phyloP scores from a whole-genome alignment of 371 early-diverging fungal species.

The Apophysomyces variabilis region DNA sequence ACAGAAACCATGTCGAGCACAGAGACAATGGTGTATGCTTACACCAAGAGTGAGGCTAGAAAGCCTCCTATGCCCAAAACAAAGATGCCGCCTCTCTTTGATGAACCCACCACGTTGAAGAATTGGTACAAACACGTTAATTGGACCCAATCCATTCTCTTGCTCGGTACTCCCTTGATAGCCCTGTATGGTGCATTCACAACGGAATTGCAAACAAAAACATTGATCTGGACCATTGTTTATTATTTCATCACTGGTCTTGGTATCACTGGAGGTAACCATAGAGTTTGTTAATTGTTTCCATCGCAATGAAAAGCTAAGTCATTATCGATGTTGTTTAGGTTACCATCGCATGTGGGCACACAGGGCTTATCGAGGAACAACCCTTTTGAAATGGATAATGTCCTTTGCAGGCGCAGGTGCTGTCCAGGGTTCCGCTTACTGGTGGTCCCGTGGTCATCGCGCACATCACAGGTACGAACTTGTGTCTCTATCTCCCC shows the following conservation, averaged over 20 bases:
- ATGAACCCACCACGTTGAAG: conserved; percentile 50
- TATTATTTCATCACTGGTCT: conserved; percentile 88
- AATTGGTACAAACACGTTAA: conserved; percentile 71
- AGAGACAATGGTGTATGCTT: conserved; percentile 29
- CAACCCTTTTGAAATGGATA: conserved; percentile 56
- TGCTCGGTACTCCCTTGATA: conserved; percentile 78
- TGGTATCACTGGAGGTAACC: conserved; percentile 89
- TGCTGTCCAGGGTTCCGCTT: conserved; percentile 82
- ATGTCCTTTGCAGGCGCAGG: conserved; percentile 71
- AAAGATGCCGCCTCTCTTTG: conserved; percentile 26
- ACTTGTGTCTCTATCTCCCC: background rate
- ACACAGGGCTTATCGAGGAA: conserved; percentile 78
- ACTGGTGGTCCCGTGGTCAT: conserved; percentile 88
- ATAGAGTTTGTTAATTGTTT: background rate
- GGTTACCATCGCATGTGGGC: conserved; percentile 87
- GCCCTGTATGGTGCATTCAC: conserved; percentile 81
- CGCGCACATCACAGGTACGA: conserved; percentile 80
- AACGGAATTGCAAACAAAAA: conserved; percentile 69
- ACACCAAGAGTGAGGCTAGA: conserved; percentile 53
- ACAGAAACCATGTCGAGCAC: conserved; percentile 6
- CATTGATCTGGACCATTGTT: conserved; percentile 72
- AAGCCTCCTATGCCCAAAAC: conserved; percentile 49
- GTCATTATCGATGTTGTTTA: conserved; percentile 10
- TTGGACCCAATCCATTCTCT: conserved; percentile 80
- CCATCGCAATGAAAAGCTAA: background rate